These are phyloP conservation scores for Thozetella sp. DNA, from an alignment of 495 filamentous ascomycete genomes.

Conservation along the genomic window DNA sequence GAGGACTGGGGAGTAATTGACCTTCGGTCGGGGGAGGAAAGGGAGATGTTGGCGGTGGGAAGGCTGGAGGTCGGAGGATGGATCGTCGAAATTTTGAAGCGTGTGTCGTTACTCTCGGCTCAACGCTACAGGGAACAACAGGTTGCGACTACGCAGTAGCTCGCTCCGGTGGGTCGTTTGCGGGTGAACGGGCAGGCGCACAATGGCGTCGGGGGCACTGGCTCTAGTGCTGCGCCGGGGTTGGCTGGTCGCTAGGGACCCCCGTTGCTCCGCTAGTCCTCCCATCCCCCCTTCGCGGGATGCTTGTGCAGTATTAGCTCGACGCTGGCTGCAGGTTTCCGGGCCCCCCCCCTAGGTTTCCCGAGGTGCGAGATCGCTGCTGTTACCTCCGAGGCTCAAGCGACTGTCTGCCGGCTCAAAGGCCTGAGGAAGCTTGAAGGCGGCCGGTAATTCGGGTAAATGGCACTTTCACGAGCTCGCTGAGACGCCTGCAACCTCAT, in stretches of 20 bases:
- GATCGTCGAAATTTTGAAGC: constrained; percentile 24
- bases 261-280: too few relatives aligned
- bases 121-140: constrained; percentile 11
- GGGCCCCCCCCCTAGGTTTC: not conserved
- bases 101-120: constrained; percentile 5
- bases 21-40: constrained; percentile 9
- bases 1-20: constrained; percentile 22
- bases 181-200: not conserved
- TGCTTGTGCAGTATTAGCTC: not conserved
- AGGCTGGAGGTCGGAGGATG: constrained; percentile 4
- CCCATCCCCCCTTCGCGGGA: too few relatives aligned
- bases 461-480: constrained; percentile 10
- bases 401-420: not conserved
- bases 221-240: not conserved
- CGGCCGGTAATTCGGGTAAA: constrained; percentile 29
- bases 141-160: constrained; percentile 18
- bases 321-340: not conserved
- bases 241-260: not conserved
- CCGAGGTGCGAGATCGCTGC: not conserved
- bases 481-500: not conserved
- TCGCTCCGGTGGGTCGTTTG: not conserved
- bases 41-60: constrained; percentile 8
- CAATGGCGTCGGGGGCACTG: not conserved
- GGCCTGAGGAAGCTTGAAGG: not conserved
- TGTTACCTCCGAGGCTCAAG: not conserved